Evolutionary conservation across 805 yeast genomes (phyloP), one percentile per base, ranked within the genome.

Genomic region (Cyberlindnera meyerae): DNA sequence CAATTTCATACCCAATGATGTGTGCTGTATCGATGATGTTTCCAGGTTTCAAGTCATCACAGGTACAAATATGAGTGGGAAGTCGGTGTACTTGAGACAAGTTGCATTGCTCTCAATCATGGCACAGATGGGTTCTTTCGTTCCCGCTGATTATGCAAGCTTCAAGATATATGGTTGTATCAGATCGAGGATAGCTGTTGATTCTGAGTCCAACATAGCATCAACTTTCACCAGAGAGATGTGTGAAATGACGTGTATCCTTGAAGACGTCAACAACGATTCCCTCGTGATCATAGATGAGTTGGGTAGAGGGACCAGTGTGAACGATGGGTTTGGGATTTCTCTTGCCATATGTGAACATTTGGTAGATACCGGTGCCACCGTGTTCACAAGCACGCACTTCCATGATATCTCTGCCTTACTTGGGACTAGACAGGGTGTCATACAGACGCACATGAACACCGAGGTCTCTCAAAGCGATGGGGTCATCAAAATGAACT

Each of bases 61-160:
- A 0, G 82, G 82, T 0, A 73, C 77, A 4, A 77, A 77, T 43
- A 73, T 74, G 79, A 77, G 80, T 33, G 83, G 82, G 2, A 77
- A 77, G 47, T 75, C 82, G 0, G 70, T 76, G 5, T 73, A 72
- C 41, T 64, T 77, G 27, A 68, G 69, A 34, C 79, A 75, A 44
- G 61, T 73, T 7, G 75, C 77, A 1, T 45, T 74, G 6, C 44
- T 73, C 8, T 60, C 62, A 3, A 64, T 77, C 6, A 61, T 78
- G 68, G 71, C 77, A 0, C 84, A 79, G 48, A 68, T 76, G 20
- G 84, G 84, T 0, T 67, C 73, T 8, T 72, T 62, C 36, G 61
- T 71, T 1, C 75, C 75, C 0, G 74, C 76, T 8, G 60, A 60
- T 5, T 56, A 51, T 43, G 77, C 72, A 1, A 50, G 46, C 5